Percentiles rank a stretch among this genome's conserved stretches.
Conservation (phyloP, 148 eudicot species). For the Mesembryanthemum crystallinum region DNA sequence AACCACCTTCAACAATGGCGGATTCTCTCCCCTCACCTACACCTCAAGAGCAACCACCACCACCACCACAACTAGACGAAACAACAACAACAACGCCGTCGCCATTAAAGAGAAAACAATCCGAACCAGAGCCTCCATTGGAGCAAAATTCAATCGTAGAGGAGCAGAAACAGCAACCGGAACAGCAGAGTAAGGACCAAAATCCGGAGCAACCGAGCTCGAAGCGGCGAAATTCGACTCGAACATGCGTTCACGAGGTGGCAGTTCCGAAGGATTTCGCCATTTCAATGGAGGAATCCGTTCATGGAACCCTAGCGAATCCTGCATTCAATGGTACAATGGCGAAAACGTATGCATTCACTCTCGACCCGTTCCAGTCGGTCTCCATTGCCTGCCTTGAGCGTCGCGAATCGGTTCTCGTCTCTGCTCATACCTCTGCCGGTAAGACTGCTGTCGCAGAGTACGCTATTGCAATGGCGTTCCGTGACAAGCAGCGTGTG, state of each 20-base stretch:
- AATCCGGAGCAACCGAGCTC: conserved; percentile 5
- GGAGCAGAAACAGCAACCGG: background rate
- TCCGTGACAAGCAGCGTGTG: conserved; percentile 80
- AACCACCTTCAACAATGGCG: conserved; percentile 20
- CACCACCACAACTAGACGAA: background rate
- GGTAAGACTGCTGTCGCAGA: conserved; percentile 98
- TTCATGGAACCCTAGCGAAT: conserved; percentile 67
- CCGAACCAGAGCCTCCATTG: conserved; percentile 17
- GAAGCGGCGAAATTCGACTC: conserved; percentile 40
- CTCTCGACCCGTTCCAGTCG: conserved; percentile 80
- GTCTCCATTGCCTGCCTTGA: conserved; percentile 87
- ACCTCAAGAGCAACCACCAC: background rate
- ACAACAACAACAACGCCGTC: background rate
- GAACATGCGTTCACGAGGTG: conserved; percentile 91
- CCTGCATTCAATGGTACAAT: conserved; percentile 54
- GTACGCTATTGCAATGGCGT: conserved; percentile 92
- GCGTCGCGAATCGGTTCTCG: conserved; percentile 78
- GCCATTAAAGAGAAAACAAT: conserved; percentile 41
- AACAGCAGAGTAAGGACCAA: background rate
- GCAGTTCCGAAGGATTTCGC: conserved; percentile 66
- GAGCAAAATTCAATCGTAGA: background rate
- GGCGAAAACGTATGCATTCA: conserved; percentile 73
- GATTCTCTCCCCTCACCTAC: conserved; percentile 13
- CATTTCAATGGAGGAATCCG: conserved; percentile 36
- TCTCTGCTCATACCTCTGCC: conserved; percentile 93